Base-by-base conservation (phyloP, 1,139 yeast species). In the Oligophagozyma castellii region DNA sequence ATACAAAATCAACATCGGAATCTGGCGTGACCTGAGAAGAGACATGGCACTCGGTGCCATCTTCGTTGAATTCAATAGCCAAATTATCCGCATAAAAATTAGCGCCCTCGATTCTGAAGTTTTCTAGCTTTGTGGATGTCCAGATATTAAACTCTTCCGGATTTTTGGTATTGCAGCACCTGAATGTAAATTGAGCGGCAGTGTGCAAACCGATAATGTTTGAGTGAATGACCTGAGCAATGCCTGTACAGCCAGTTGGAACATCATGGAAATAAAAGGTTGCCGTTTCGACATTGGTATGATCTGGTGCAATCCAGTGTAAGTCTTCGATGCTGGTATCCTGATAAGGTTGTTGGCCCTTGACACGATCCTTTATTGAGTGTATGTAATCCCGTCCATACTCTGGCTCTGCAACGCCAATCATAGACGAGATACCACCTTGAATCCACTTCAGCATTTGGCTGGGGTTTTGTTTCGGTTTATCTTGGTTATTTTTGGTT, bases 331-430 rank as follows among this genome's bases (percentile, higher is more conserved):
- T 48, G 4, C 66, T 60, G 25, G 93, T 70, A 29, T 62, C 67
- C 19, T 63, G 54, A 51, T 61, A 67, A 1, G 80, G 70, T 40
- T 71, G 71, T 35, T 59, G 59, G 31, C 61, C 65, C 31, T 61
- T 58, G 32, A 77, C 71, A 29, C 75, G 60, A 24, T 67, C 72
- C 25, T 78, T 69, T 34, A 84, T 71, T n/a, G 95, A 70, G 47
- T 77, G 86, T 44, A 89, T 81, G 28, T 94, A 93, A 32, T 76
- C 94, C 27, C 76, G 68, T 30, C 98, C 98, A 49, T 89, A 89
- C 51, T 79, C 93, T 16, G 98, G 98, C 56, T 89, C 98, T 2
- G 95, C 94, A 12, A 93, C 72, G 29, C 98, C 98, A 5, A 95
- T 92, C 26, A 84, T 89, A 4, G 93, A 89, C 13, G 96, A 83